Conservation (phyloP, 2,329 filamentous ascomycete species). For the Ascochyta rabiei region DNA sequence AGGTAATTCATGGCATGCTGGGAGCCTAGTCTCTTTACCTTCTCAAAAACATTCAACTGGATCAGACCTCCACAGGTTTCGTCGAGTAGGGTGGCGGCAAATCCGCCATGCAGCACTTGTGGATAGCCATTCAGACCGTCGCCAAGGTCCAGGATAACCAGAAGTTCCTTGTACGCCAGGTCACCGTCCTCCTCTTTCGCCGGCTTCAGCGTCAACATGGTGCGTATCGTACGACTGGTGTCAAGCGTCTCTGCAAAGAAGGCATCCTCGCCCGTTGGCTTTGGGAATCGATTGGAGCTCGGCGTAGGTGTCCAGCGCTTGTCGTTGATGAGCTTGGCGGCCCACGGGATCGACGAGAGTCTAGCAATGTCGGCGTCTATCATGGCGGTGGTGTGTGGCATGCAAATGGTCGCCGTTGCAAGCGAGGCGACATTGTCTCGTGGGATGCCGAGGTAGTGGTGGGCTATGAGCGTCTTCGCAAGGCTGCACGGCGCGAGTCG, state of each 20-base stretch:
- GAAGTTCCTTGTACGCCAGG: constrained; percentile 44
- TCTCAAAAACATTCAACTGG: constrained; percentile 40
- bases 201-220: constrained; percentile 32
- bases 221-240: constrained; percentile 56
- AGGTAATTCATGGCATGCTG: constrained; percentile 27
- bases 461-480: neutral
- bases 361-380: constrained; percentile 26
- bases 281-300: constrained; percentile 40
- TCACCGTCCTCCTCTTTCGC: constrained; percentile 23
- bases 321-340: constrained; percentile 51
- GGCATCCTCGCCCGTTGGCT: constrained; percentile 54
- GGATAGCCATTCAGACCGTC: constrained; percentile 61
- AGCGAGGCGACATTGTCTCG: neutral
- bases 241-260: constrained; percentile 62
- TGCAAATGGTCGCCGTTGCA: neutral
- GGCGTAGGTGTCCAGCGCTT: constrained; percentile 50
- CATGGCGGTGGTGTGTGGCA: constrained; percentile 22
- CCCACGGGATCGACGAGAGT: constrained; percentile 56
- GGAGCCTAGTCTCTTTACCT: constrained; percentile 5
- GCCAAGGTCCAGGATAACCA: constrained; percentile 54
- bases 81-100: constrained; percentile 64
- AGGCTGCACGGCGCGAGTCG: neutral
- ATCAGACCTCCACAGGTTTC: constrained; percentile 62
- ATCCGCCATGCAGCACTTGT: constrained; percentile 62
- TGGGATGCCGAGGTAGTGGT: constrained; percentile 8